Base-by-base conservation (phyloP, 2,329 filamentous ascomycete genomes). In the Colletotrichum acutatum region DNA sequence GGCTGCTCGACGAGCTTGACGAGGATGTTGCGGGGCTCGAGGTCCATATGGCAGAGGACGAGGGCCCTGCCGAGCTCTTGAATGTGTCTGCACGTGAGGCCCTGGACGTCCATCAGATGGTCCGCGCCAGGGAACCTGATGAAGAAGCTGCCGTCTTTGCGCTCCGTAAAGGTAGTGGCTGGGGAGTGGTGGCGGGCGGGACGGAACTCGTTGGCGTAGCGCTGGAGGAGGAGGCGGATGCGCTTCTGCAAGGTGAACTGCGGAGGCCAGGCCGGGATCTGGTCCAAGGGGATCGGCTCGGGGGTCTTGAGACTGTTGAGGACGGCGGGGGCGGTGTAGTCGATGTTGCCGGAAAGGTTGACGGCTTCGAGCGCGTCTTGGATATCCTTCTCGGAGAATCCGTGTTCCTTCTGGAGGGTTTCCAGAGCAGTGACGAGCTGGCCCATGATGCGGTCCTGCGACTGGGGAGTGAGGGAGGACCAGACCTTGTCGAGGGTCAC, bases 21-120 rank as follows among this genome's bases (percentile, higher is more conserved):
- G 56, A 67, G 56, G 28, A 67, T 59, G 42, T 67, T 60, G 56
- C 64, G 64, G 4, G 56, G 37, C 56, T 67, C 64, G 14, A 67
- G 54, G 22, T 67, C 64, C 64, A 53, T 60, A 56, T 67, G 64
- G 28, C 64, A 67, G 37, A 67, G 24, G 26, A 16, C n/a, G 22
- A 58, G 19, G 26, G 11, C 24, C 1, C 28, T 12, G 64, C 26
- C n/a, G 4, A 67, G 28, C n/a, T 67, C 26, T 4, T 52, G 6
- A 24, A 66, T 19, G 14, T 57, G 22, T 9, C 14, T 19, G 24
- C 12, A 11, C 9, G 32, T 19, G 53, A 66, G n/a, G 0, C 3
- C 1, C 14, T 12, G n/a, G 22, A 1, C 5, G 28, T 5, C 16
- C 28, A 59, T 24, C 1, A 5, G 1, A 1, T 12, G 11, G 34